Evolutionary conservation across 306 rosid species (phyloP).

Genomic region (Trifolium subterraneum): DNA sequence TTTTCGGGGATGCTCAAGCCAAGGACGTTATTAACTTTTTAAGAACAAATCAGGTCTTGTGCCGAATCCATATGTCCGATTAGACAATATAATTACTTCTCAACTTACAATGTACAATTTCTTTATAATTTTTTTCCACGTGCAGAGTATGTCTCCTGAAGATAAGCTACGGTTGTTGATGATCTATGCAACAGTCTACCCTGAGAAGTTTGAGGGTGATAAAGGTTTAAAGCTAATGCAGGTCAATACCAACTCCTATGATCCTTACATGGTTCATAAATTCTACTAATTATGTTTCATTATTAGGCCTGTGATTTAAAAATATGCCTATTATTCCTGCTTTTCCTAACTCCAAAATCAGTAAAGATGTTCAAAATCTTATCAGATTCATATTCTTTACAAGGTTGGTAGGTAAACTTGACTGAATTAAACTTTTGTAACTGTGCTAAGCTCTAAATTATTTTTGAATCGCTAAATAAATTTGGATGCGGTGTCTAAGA

Average conservation of each 20-base stretch:
- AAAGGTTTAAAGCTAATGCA: conserved; percentile 90
- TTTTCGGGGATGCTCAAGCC: conserved; percentile 94
- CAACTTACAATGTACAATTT: conserved; percentile 2
- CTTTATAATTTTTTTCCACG: background rate
- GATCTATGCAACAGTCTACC: conserved; percentile 82
- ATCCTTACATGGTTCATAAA: conserved; percentile 16
- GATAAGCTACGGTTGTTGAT: conserved; percentile 89
- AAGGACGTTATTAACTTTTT: conserved; percentile 86
- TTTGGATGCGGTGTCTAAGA: conserved; percentile 27
- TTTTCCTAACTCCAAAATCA: conserved; percentile 9
- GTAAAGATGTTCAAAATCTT: conserved; percentile 23
- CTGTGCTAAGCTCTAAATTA: background rate
- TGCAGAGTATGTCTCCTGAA: conserved; percentile 74
- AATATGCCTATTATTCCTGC: conserved; percentile 10
- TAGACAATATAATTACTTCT: conserved; percentile 30
- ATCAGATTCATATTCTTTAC: conserved; percentile 25
- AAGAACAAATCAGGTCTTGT: conserved; percentile 78
- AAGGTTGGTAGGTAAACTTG: conserved; percentile 25
- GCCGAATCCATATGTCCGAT: conserved; percentile 20
- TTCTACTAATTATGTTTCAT: background rate
- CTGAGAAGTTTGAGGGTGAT: conserved; percentile 94
- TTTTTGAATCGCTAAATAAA: conserved; percentile 2
- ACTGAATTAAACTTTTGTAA: conserved; percentile 13
- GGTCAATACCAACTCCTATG: conserved; percentile 55
- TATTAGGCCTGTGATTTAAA: conserved; percentile 6